Conservation (phyloP, 257 asterid genomes). For the Solanum rostratum region DNA sequence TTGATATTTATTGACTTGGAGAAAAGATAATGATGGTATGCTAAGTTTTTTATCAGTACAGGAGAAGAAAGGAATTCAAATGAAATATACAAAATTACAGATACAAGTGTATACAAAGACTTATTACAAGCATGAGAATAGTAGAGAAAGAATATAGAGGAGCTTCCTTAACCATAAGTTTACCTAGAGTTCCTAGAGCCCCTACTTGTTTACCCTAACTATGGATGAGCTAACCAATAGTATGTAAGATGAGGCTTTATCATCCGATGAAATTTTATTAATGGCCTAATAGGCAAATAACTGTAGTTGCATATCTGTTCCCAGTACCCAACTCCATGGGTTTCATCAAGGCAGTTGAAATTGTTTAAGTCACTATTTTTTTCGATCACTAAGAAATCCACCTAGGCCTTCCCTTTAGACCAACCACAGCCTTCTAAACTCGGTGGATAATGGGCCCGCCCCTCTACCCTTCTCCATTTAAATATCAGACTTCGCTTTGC, state of each 20-base stretch:
- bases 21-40: background rate
- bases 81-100: background rate
- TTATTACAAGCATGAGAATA: background rate
- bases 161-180: background rate
- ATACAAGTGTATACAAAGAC: background rate
- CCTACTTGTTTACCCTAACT: background rate
- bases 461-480: too few species aligned
- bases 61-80: background rate
- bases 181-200: background rate
- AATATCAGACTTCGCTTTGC: too few species aligned
- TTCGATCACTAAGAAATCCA: too few species aligned
- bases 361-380: too few species aligned
- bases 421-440: too few species aligned
- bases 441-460: too few species aligned
- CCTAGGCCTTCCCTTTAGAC: too few species aligned
- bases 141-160: background rate
- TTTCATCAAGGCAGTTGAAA: too few species aligned
- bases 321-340: too few species aligned
- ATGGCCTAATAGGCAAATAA: too few species aligned
- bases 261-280: too few species aligned
- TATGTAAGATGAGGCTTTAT: background rate
- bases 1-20: background rate
- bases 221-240: background rate
- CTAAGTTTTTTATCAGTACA: background rate
- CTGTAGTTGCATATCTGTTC: too few species aligned